Evolutionary conservation across 169 alveolate species (phyloP).

Genomic region (Cryptosporidium ryanae): DNA sequence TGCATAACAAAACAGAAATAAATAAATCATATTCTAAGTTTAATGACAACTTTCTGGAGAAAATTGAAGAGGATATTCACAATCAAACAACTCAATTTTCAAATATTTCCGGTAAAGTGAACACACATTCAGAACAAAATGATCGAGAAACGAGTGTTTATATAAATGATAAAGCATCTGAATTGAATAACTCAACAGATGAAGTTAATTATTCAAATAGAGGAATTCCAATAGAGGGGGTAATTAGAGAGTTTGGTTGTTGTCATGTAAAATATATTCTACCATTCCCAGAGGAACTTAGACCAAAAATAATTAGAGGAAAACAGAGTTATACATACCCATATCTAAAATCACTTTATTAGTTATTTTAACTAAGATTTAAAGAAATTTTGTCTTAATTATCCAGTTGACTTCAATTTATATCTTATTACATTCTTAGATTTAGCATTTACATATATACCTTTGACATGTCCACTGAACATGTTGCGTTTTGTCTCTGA

Average conservation of each 20-base stretch:
- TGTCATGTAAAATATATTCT: constrained; percentile 37
- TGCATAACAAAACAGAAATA: too few relatives aligned
- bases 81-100: constrained; percentile 13
- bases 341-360: constrained; percentile 48
- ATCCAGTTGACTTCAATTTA: background rate
- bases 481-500: constrained; percentile 32
- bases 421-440: background rate
- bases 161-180: too few relatives aligned
- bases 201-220: too few relatives aligned
- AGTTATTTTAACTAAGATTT: background rate
- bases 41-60: background rate
- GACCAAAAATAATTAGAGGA: constrained; percentile 47
- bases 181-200: too few relatives aligned
- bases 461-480: constrained; percentile 63
- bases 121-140: background rate
- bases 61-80: constrained; percentile 36
- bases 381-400: background rate
- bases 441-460: background rate
- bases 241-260: constrained; percentile 42
- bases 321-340: constrained; percentile 35
- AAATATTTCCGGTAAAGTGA: background rate
- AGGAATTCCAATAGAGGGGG: background rate
- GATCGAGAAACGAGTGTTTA: too few relatives aligned
- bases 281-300: constrained; percentile 40
- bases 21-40: too few relatives aligned